A percentile compares a stretch with the other conserved stretches of the same genome.
These are phyloP conservation scores for Bauhinia variegata DNA, from an alignment of 306 rosid genomes.

Conservation along the genomic window DNA sequence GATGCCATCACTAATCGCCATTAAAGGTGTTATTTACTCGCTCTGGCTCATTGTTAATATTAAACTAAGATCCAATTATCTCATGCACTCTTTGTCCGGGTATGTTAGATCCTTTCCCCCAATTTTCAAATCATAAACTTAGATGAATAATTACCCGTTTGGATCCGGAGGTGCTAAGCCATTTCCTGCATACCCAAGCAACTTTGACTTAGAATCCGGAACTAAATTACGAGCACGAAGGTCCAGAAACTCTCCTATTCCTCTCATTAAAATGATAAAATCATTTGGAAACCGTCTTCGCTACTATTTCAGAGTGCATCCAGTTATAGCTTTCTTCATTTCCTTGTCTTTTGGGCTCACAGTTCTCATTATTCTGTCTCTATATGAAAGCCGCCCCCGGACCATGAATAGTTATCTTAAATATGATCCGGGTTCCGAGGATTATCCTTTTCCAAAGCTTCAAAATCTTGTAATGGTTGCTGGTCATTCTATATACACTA, in stretches of 20 bases:
- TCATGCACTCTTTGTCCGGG: slow-evolving; percentile 9
- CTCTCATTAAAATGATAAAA: slow-evolving; percentile 67
- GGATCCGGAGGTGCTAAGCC: slow-evolving; percentile 64
- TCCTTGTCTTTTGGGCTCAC: slow-evolving; percentile 57
- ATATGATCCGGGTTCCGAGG: slow-evolving; percentile 34
- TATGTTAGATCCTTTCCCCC: slow-evolving; percentile 11
- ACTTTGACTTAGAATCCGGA: slow-evolving; percentile 83
- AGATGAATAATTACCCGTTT: slow-evolving; percentile 60
- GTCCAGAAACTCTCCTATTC: slow-evolving; percentile 43
- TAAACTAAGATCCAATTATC: slow-evolving; percentile 37
- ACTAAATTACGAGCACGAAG: slow-evolving; percentile 55
- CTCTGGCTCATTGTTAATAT: background rate
- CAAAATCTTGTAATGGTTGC: slow-evolving; percentile 90
- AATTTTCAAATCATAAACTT: slow-evolving; percentile 17
- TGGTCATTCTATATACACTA: slow-evolving; percentile 86
- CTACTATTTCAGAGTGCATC: slow-evolving; percentile 66
- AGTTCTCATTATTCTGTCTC: slow-evolving; percentile 54
- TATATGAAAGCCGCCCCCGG: slow-evolving; percentile 48
- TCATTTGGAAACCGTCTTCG: slow-evolving; percentile 57
- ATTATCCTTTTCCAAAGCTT: slow-evolving; percentile 68
- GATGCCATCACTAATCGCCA: background rate
- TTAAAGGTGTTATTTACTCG: background rate
- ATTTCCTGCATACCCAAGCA: slow-evolving; percentile 62
- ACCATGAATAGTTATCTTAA: slow-evolving; percentile 34
- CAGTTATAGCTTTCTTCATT: slow-evolving; percentile 48